Conservation (phyloP, 768 basidiomycete species). For the Serendipita indica region DNA sequence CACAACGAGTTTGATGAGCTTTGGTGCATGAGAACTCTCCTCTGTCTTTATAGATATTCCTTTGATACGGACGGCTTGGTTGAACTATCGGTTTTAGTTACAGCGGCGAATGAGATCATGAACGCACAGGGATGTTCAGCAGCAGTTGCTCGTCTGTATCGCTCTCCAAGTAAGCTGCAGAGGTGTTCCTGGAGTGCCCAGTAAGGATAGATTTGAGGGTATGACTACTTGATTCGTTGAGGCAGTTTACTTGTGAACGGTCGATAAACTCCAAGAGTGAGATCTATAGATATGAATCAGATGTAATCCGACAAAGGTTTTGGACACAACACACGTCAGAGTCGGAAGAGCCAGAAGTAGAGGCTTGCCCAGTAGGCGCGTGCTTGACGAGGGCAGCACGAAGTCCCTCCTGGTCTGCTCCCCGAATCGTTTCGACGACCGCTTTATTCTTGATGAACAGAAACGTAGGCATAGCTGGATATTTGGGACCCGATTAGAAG, state of each 20-base stretch:
- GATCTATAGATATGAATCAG: constrained; percentile 25
- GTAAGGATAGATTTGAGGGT: constrained; percentile 38
- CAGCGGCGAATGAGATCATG: background rate
- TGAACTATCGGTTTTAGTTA: constrained; percentile 34
- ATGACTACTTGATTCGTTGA: constrained; percentile 47
- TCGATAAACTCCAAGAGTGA: constrained; percentile 48
- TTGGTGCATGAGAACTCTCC: constrained; percentile 35
- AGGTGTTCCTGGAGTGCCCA: constrained; percentile 31
- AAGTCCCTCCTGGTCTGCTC: background rate
- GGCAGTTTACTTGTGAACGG: constrained; percentile 43
- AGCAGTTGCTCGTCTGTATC: constrained; percentile 63
- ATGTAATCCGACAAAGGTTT: background rate
- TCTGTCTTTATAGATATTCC: constrained; percentile 38
- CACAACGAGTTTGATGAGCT: constrained; percentile 43
- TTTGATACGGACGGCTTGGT: constrained; percentile 49
- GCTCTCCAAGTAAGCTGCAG: constrained; percentile 38
- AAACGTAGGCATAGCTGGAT: constrained; percentile 17
- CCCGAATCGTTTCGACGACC: constrained; percentile 14
- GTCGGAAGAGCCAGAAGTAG: background rate
- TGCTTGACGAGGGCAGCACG: constrained; percentile 11
- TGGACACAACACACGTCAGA: background rate
- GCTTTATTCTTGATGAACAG: constrained; percentile 18
- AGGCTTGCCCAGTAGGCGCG: constrained; percentile 11
- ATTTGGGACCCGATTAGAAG: background rate
- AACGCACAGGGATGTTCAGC: constrained; percentile 48